Conservation (phyloP, 495 filamentous ascomycete species). For the Trichoderma asperelloides region DNA sequence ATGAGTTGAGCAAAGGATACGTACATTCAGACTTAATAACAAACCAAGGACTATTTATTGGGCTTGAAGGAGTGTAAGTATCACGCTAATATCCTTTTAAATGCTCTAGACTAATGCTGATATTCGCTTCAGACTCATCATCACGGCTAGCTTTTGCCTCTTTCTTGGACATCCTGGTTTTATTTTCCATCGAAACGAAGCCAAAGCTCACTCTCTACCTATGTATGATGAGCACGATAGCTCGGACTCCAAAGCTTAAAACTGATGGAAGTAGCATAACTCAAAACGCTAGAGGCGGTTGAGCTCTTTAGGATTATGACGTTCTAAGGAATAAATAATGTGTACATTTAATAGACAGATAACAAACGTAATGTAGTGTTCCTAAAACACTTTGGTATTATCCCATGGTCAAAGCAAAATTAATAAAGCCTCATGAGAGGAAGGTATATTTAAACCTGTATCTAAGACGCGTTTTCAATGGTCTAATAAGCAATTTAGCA, state of each 20-base stretch:
- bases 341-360: no score
- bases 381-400: no score
- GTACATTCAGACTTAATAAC: constrained; percentile 26
- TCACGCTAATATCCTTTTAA: no score
- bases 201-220: background rate
- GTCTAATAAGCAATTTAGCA: no score
- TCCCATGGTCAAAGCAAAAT: no score
- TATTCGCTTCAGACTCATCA: background rate
- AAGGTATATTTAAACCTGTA: no score
- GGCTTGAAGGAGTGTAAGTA: constrained; percentile 35
- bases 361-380: no score
- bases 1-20: constrained; percentile 39
- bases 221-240: background rate
- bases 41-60: constrained; percentile 37
- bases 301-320: no score
- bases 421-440: no score
- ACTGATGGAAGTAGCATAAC: background rate
- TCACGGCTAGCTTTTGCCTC: background rate
- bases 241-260: background rate
- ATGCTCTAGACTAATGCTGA: background rate
- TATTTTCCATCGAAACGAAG: constrained; percentile 3
- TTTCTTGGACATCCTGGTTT: constrained; percentile 9
- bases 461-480: no score
- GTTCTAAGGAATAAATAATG: no score
- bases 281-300: background rate